Evolutionary conservation across 2,329 filamentous ascomycete species (phyloP), one percentile per base, ranked within the genome.

Genomic region (Mycosphaerella sp.): DNA sequence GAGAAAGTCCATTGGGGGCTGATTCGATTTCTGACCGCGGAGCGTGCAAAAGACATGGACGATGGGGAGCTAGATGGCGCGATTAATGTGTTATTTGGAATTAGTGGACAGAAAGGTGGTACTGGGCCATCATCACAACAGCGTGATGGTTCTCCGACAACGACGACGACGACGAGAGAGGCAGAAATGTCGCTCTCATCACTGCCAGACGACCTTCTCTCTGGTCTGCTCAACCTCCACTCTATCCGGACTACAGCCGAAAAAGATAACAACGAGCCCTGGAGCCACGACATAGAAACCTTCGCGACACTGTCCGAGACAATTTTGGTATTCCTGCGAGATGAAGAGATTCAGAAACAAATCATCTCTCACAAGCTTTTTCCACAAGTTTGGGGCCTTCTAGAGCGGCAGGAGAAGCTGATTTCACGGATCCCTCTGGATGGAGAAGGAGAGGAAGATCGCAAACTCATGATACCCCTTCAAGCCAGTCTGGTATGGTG

Each of bases 401-500:
- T 63, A 28, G 46, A 52, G n/a, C 36, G 41, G n/a, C 39, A 50
- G 4, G 30, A 54, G 14, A 25, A 13, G 12, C 16, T 49, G 8
- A 42, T 49, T 4, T 41, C 30, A 34, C 30, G 9, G 4, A 34
- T 34, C 2, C 13, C 30, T 3, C 10, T 6, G 4, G 21, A 25
- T 3, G 21, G 3, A 5, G 21, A 44, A n/a, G 4, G 6, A 13
- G 47, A 40, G 35, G 48, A 50, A 35, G 41, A 44, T 17, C 10
- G 35, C 30, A 50, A 50, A 13, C 48, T 50, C 3, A 16, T 50
- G 21, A 8, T 32, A 1, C 41, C 48, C 14, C 16, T 50, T 25
- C 55, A 60, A n/a, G 57, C 58, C 8, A 63, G 58, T 53, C 30
- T 66, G 21, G 58, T 59, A 0, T 66, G 65, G 64, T 55, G 55